Conservation (phyloP, 2,329 filamentous ascomycete genomes). For the Ceratocystis huliohia region DNA sequence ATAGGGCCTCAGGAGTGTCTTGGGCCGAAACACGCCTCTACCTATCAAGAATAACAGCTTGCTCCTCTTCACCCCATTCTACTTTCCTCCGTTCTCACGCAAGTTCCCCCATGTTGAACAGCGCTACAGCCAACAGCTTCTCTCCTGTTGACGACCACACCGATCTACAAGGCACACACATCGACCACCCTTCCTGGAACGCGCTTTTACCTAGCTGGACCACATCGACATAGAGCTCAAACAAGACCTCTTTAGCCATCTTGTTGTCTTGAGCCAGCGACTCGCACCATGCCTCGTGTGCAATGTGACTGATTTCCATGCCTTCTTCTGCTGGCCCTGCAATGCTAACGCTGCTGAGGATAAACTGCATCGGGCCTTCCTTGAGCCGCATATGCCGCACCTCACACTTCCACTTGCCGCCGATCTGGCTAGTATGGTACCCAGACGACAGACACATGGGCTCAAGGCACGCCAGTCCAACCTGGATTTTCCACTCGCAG, state of each 20-base stretch:
- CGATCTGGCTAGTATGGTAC: slow-evolving; percentile 5
- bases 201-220: slow-evolving; percentile 24
- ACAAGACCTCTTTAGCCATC: slow-evolving; percentile 11
- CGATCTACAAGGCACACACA: slow-evolving; percentile 29
- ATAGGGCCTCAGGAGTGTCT: background rate
- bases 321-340: slow-evolving; percentile 14
- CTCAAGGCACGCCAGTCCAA: slow-evolving; percentile 38
- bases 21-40: background rate
- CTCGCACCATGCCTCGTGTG: slow-evolving; percentile 22
- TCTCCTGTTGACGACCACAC: slow-evolving; percentile 28
- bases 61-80: background rate
- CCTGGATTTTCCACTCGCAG: slow-evolving; percentile 72
- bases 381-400: slow-evolving; percentile 16
- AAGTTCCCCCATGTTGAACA: slow-evolving; percentile 25
- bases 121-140: slow-evolving; percentile 28
- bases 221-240: slow-evolving; percentile 28
- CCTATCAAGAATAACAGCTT: background rate
- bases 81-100: background rate
- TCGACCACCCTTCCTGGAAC: slow-evolving; percentile 19
- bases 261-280: slow-evolving; percentile 24
- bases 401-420: slow-evolving; percentile 14
- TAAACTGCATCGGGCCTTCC: slow-evolving; percentile 14
- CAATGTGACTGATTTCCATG: slow-evolving; percentile 17
- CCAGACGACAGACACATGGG: slow-evolving; percentile 16
- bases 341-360: slow-evolving; percentile 12